phyloP scores from a whole-genome alignment of 73 alveolate genomes.

The Symbiodinium natans region DNA sequence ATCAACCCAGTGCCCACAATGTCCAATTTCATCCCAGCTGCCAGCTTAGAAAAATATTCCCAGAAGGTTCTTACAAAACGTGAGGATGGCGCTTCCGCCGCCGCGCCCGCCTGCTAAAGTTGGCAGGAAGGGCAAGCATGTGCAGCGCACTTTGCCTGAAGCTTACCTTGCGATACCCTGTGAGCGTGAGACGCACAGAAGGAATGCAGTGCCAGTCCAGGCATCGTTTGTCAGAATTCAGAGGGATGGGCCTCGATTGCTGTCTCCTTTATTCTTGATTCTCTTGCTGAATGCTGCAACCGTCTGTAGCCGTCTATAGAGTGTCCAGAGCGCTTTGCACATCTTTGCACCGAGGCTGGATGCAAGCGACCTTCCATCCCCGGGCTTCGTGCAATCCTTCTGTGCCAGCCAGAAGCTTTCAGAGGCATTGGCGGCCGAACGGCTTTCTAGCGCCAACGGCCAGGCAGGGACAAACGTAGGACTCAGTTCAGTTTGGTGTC shows the following conservation, averaged over 20 bases:
- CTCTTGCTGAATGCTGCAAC: too few species aligned
- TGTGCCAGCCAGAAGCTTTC: constrained; percentile 85
- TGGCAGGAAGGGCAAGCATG: constrained; percentile 69
- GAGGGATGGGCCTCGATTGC: too few species aligned
- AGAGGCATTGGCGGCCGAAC: constrained; percentile 27
- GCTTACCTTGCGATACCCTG: not conserved
- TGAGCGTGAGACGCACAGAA: not conserved
- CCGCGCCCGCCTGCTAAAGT: constrained; percentile 79
- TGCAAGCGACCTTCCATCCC: constrained; percentile 76
- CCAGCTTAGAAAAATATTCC: too few species aligned
- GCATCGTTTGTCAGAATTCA: too few species aligned
- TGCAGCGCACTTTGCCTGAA: constrained; percentile 62
- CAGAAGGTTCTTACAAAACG: not conserved
- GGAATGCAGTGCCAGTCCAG: too few species aligned
- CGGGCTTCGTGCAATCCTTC: constrained; percentile 87
- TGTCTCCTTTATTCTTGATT: too few species aligned
- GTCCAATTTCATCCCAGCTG: too few species aligned
- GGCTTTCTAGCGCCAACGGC: constrained; percentile 68
- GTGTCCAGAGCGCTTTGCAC: not conserved
- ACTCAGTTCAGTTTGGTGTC: not conserved
- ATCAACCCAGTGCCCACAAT: too few species aligned
- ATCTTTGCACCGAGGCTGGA: constrained; percentile 28
- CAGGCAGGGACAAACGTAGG: constrained; percentile 26
- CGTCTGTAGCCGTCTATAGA: not conserved
- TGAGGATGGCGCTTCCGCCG: constrained; percentile 31